Evolutionary conservation across 345 rosid genomes (phyloP), one percentile per base, ranked within the genome.

Genomic region (Lepidium sativum): DNA sequence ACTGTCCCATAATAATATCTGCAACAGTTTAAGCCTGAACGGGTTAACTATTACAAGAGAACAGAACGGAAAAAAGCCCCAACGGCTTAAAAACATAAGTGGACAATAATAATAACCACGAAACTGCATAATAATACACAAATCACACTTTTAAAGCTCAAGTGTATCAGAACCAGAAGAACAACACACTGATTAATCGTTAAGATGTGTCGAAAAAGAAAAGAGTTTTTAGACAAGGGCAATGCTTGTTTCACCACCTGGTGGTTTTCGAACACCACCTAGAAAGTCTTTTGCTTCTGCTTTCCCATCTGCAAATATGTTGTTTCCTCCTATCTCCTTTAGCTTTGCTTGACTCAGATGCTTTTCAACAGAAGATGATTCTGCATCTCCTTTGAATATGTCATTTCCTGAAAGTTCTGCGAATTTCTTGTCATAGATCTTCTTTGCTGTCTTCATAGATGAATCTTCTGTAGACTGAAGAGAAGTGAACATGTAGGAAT

Each of bases 231-330:
- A 92, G 57, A 92, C 94, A 80, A 92, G 75, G 16, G 98, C 89
- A 49, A 92, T 89, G 87, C 86, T 92, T 77, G 96, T 86, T 77
- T 92, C 96, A 0, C 98, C 98, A 0, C 98, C 98, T 1, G 98
- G 98, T 17, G 98, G 98, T 77, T 89, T 92, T 71, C 98, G 98
- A 10, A 92, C 90, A 0, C 98, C 98, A 2, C 98, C 97, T 21
- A 89, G 69, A 81, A 81, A 89, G 82, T 92, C 98, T 63, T 96
- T 80, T 34, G 87, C 77, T 77, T 89, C 91, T 6, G 42, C 88
- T 85, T 92, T 92, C 54, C 87, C 98, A 61, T 92, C 98, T 0
- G 94, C 84, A 57, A 92, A 92, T 60, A 92, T 92, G 72, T 89
- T 77, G 62, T 69, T 89, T 35, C 97, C 91, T 2, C 91, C 87